Base-by-base conservation (phyloP, 345 rosid species). In the Lepidium didymum region DNA sequence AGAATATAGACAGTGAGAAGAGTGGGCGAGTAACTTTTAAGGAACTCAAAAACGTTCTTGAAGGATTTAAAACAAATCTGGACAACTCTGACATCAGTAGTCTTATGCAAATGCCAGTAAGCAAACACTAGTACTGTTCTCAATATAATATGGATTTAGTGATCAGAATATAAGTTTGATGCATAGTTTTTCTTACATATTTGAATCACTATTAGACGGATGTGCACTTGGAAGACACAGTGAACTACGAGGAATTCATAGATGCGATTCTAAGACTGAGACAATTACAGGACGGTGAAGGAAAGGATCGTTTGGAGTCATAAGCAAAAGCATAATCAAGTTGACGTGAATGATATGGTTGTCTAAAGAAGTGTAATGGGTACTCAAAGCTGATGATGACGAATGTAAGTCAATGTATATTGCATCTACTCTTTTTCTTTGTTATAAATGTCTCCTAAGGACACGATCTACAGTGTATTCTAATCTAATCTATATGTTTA, bases 171-270 rank as follows among this genome's bases (percentile, higher is more conserved):
- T 51, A 42, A 31, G 61, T 40, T 44, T 37, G 55, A 10, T 43
- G 55, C 44, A 16, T 37, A 2, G 25, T 37, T 29, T 34, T 41
- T 59, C 71, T 67, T 42, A 74, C 47, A 41, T 8, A 23, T 53
- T 43, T 51, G 45, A 36, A 35, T 35, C n/a, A 23, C 16, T 62
- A 67, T 72, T 90, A 92, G 98, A 91, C 86, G 10, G 92, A 89
- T 70, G 64, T 81, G 46, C 82, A 90, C 46, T 80, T 86, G 38
- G 86, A 81, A 34, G 96, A 96, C 31, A 81, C 89, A 18, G 83
- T 92, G 42, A 86, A 87, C 72, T 90, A 85, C 25, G 90, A 81
- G 21, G 96, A 89, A 66, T 89, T 92, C 76, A 76, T 89, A 59
- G 85, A 76, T 2, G 93, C 90, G 13, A 84, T 96, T 34, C 36